Evolutionary conservation across 169 alveolate species (phyloP).

Genomic region (Eimeria tenella): DNA sequence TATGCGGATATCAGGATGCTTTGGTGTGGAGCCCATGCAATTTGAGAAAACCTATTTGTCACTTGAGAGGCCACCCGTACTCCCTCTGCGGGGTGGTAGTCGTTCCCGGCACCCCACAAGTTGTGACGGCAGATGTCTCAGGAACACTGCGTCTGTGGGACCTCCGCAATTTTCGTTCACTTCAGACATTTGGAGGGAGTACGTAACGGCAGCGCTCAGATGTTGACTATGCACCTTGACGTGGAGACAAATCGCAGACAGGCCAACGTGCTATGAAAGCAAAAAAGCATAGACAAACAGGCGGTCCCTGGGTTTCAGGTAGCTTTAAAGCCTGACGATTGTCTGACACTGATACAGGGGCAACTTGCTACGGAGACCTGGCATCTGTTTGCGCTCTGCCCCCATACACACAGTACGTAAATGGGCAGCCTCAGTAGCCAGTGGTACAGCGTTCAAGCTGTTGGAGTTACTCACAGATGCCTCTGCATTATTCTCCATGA

Average conservation of each 20-base stretch:
- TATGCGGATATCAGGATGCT: constrained; percentile 39
- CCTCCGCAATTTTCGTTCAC: constrained; percentile 82
- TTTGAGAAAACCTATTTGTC: constrained; percentile 81
- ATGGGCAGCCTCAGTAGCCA: not conserved
- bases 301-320: not conserved
- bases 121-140: constrained; percentile 82
- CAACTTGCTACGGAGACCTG: constrained; percentile 66
- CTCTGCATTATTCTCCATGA: not conserved
- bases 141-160: constrained; percentile 85
- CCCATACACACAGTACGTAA: constrained; percentile 39
- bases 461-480: not conserved
- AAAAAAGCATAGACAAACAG: not conserved
- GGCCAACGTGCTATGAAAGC: no score
- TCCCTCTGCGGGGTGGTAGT: constrained; percentile 83
- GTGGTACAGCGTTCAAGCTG: no score
- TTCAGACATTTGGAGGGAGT: constrained; percentile 74
- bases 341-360: not conserved
- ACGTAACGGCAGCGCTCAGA: not conserved
- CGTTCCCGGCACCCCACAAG: constrained; percentile 84
- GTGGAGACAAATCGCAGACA: no score
- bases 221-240: not conserved
- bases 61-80: constrained; percentile 81
- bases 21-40: constrained; percentile 85
- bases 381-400: constrained; percentile 65
- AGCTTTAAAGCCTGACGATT: no score